Evolutionary conservation across 805 yeast genomes (phyloP), one percentile per base, ranked within the genome.

Genomic region (Kregervanrija fluxuum): DNA sequence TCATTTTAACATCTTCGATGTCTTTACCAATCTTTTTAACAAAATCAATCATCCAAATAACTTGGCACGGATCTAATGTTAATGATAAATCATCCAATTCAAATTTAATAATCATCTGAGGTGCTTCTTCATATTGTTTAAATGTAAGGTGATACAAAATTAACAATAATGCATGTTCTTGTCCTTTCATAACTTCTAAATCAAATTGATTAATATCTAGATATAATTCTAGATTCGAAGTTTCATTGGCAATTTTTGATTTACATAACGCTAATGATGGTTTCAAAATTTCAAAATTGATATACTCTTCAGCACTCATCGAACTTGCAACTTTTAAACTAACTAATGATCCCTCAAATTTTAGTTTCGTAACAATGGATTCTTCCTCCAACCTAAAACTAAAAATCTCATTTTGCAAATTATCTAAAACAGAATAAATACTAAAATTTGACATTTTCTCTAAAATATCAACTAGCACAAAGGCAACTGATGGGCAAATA

Each of bases 341-440:
- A 0, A 77, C 47, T 5, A 55, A 55, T 0, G 84, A 83, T 3
- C 76, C 53, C 1, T 74, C 70, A 8, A 82, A 45, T 31, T 82
- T 65, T 10, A 75, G 11, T 46, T 73, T 79, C 22, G 57, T 54
- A 5, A 71, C 66, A n/a, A 59, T 52, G 1, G 70, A 62, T 0
- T 61, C 50, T 3, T 40, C 30, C 2, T 30, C 30, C 8, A 45
- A 31, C n/a, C 46, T 11, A 14, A 35, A 14, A 33, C 32, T 60
- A 11, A 85, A 68, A 2, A 83, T 74, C 9, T 77, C 75, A 13
- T 76, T 59, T 47, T 90, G 95, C 12, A 88, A 62, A 13, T 60
- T 59, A 59, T 90, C 96, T 53, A 89, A 64, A 5, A 79, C 67
- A 11, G 70, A 67, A 9, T 70, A 71, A 32, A 79, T 56, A 2